Evolutionary conservation across 1,284 basidiomycete genomes (phyloP), one percentile per base, ranked within the genome.

Genomic region (Malassezia pachydermatis): DNA sequence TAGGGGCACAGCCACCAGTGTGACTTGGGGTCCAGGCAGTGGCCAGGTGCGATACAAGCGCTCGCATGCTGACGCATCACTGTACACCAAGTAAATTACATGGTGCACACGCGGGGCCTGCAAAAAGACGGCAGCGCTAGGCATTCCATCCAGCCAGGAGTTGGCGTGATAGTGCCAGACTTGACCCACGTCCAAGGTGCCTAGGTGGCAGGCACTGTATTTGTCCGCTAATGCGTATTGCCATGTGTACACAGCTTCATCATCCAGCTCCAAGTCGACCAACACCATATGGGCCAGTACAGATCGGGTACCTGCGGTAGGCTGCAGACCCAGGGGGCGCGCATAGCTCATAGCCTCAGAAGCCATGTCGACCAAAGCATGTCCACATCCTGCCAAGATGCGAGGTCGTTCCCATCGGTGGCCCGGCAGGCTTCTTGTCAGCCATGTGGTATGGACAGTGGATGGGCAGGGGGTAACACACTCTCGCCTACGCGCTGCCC

Each of bases 301-400:
- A 1, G 11, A 4, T 17, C 46, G 45, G 4, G 32, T 24, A 1
- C 50, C 50, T 9, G 14, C 34, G 16, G 24, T 25, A 2, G 50
- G 50, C 45, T 42, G 37, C 14, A 52, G 32, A n/a, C 44, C 50
- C 17, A 52, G 40, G 23, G 14, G 28, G 14, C 33, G 11, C 50
- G 44, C 46, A 7, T 8, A n/a, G 4, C n/a, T 5, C 16, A 45
- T 11, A 10, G 50, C 50, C 9, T 2, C 19, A 1, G 17, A 24
- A 17, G n/a, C 20, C n/a, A 43, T 33, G 4, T 52, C 25, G 14
- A 43, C 30, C 5, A 52, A 17, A 14, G 50, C 25, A 1, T 35
- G 27, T 28, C 46, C 43, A 29, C 45, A 45, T 5, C 49, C 49
- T 11, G 42, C 43, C 3, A 51, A 29, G 7, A 46, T 9, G 16